These are phyloP conservation scores for Cornus suecica DNA, from an alignment of 148 eudicot species.

Conservation along the genomic window DNA sequence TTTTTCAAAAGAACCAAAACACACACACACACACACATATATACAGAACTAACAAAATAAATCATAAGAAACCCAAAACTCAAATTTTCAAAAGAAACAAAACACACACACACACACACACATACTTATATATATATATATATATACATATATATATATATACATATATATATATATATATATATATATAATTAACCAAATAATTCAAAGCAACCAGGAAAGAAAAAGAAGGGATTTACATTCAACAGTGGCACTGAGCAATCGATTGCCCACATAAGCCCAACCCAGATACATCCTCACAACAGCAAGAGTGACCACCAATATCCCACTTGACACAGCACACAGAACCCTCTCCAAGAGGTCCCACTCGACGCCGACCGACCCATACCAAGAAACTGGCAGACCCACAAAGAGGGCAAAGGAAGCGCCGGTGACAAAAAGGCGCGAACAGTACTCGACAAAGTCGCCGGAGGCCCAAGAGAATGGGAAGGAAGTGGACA, in stretches of 20 bases:
- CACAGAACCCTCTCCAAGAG: conserved; percentile 55
- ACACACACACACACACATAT: too few species aligned
- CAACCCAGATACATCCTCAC: conserved; percentile 95
- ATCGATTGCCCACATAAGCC: conserved; percentile 96
- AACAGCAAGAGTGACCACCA: conserved; percentile 68
- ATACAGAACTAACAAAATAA: too few species aligned
- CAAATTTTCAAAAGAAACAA: too few species aligned
- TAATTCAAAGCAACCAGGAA: background rate
- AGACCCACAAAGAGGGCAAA: conserved; percentile 74
- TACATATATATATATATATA: too few species aligned
- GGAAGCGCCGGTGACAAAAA: conserved; percentile 50
- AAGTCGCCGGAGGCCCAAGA: conserved; percentile 71
- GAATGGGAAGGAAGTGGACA: conserved; percentile 71
- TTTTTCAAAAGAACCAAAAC: too few species aligned
- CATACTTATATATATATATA: too few species aligned
- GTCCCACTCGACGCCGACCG: conserved; percentile 49
- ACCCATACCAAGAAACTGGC: conserved; percentile 79
- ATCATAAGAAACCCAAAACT: background rate
- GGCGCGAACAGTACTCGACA: conserved; percentile 49
- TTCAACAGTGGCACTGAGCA: conserved; percentile 97
- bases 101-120: too few species aligned
- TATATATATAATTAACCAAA: too few species aligned
- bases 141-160: too few species aligned
- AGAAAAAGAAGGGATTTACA: conserved; percentile 30
- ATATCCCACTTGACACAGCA: conserved; percentile 54